Base-by-base conservation (phyloP, 805 yeast genomes). In the Torulaspora quercuum region DNA sequence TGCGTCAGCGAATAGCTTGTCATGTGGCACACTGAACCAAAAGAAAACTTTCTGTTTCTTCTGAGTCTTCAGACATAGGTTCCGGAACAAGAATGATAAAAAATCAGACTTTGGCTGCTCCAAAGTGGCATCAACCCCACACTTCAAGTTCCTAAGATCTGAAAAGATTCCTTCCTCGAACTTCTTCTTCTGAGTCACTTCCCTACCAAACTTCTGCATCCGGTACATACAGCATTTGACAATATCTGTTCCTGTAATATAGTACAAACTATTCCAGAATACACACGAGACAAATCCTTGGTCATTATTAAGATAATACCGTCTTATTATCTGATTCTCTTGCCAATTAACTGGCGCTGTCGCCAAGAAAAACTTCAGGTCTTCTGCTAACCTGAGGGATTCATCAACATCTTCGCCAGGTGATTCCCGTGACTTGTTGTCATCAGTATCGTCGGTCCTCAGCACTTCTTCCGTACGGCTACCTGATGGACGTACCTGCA, bases 321-420 rank as follows among this genome's bases (percentile, higher is more conserved):
- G 69, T 54, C 95, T 72, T 32, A 92, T 84, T 29, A 86, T 80
- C 58, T 90, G 96, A 49, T 82, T 80, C 42, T 79, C 83, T 55
- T 80, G 87, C 95, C 97, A 90, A 53, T 82, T 83, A 4, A 92
- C 90, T 0, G 98, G 97, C 0, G 97, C 97, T 0, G 95, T 86
- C 2, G 87, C 85, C 29, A 90, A 65, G 53, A 90, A 90, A 63
- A 82, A 82, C 65, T 87, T 86, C 48, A 89, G 63, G 53, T 84
- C 92, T 46, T 82, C 88, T 15, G 82, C 78, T 30, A 78, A 64
- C 37, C 80, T 65, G 33, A 81, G 59, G 8, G 82, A 70, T 52
- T 78, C 84, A 38, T 69, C 72, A 2, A 65, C 25, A 15, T 41
- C 43, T 16, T 39, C 43, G 12, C 29, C 31, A 22, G 39, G 16